Conservation (phyloP, 2,329 filamentous ascomycete genomes). For the Fusarium pininemorale region DNA sequence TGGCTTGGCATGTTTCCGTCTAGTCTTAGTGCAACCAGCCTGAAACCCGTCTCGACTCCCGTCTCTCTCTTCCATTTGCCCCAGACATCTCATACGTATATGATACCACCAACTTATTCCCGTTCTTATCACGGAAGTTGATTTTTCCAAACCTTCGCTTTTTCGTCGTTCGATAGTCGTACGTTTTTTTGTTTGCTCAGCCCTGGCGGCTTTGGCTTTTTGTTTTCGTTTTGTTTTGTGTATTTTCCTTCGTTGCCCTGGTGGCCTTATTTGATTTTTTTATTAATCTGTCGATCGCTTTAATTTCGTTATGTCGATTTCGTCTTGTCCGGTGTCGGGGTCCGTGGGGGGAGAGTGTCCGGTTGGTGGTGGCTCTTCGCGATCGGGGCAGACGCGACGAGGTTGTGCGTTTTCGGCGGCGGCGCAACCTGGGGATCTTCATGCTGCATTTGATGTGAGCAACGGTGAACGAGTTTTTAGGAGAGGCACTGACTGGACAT, state of each 20-base stretch:
- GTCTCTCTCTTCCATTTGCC: background rate
- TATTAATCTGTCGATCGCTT: background rate
- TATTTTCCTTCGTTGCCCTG: slow-evolving; percentile 18
- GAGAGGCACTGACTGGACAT: background rate
- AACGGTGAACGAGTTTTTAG: accelerated
- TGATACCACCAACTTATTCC: background rate
- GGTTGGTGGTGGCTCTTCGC: background rate
- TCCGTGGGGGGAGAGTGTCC: slow-evolving; percentile 42
- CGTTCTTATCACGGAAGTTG: background rate
- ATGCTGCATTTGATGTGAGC: slow-evolving; percentile 37
- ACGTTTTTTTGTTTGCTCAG: background rate
- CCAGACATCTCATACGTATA: background rate
- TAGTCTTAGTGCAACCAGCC: background rate
- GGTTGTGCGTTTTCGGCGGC: slow-evolving; percentile 32
- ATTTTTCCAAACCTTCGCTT: background rate
- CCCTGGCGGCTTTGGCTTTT: slow-evolving; percentile 21
- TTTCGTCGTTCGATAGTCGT: background rate
- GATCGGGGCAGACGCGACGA: slow-evolving; percentile 8
- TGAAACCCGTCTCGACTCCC: slow-evolving; percentile 13
- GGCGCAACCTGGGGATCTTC: slow-evolving; percentile 29
- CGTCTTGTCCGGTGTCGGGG: slow-evolving; percentile 47
- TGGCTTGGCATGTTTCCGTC: slow-evolving; percentile 9
- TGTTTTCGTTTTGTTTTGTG: background rate
- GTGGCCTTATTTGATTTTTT: slow-evolving; percentile 3
- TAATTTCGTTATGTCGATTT: slow-evolving; percentile 40